Evolutionary conservation across 2,329 filamentous ascomycete species (phyloP), one percentile per base, ranked within the genome.

Genomic region (Colletotrichum brevisporum): DNA sequence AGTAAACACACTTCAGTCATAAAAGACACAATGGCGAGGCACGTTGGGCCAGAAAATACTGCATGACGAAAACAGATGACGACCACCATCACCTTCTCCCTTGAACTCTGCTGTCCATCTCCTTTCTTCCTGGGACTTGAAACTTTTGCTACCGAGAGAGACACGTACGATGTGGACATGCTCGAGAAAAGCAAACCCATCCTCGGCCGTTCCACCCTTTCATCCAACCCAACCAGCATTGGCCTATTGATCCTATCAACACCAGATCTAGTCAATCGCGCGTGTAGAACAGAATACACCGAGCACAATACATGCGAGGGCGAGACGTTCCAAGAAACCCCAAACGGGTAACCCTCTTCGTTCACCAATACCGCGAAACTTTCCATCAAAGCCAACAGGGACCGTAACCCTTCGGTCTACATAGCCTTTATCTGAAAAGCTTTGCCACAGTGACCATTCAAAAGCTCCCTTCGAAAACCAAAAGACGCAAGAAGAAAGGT

Each of bases 151-250:
- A 39, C 16, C 5, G 8, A 6, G 43, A 51, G n/a, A 51, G 2
- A 51, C 41, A 36, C 15, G 39, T 24, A 27, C 41, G 8, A 36
- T 36, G 31, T 36, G 2, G 8, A 36, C 4, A 36, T 3, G 31
- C 47, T n/a, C 13, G 41, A 51, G 36, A 63, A 27, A 26, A 63
- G 51, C 36, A 63, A 39, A 15, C 2, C 21, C 41, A 50, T 63
- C 27, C 43, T 63, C 60, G 60, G 60, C 18, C 31, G 31, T 36
- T 10, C 31, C 8, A 8, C 31, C 31, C 10, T 36, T 36, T 36
- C 31, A 36, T 36, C 27, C 8, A 36, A 10, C 9, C 31, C 31
- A 36, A 36, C 31, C 16, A 41, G 18, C 18, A 27, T 31, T 52
- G 48, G 12, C 48, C 8, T 36, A 36, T 36, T 36, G 31, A 24